Conservation (phyloP, 139 green algal genomes). For the Chlamydomonas eustigma region DNA sequence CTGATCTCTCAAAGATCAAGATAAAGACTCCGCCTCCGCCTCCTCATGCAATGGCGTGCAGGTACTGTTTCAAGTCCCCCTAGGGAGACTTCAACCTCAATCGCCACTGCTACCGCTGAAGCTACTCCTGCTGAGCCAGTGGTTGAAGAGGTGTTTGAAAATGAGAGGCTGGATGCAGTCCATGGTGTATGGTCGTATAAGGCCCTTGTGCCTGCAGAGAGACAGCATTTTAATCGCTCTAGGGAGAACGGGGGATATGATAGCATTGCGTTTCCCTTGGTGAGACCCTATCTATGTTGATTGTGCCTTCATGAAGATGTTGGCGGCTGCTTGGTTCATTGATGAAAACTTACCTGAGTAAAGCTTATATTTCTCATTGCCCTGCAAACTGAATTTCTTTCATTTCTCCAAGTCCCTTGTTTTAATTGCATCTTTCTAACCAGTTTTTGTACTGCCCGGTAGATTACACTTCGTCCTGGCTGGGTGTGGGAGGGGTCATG, state of each 20-base stretch:
- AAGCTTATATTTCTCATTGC: too few species aligned
- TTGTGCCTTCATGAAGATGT: background rate
- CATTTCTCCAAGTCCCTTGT: too few species aligned
- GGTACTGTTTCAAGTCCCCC: too few species aligned
- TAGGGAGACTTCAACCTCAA: too few species aligned
- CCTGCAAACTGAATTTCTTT: too few species aligned
- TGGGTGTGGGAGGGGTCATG: slow-evolving; percentile 77
- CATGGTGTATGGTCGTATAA: slow-evolving; percentile 12
- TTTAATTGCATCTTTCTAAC: too few species aligned
- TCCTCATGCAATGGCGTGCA: too few species aligned
- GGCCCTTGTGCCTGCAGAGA: slow-evolving; percentile 45
- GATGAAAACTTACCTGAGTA: too few species aligned
- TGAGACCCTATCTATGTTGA: background rate
- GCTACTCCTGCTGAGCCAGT: slow-evolving; percentile 5
- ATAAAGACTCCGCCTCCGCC: too few species aligned
- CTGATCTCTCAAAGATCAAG: too few species aligned
- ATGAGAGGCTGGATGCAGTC: slow-evolving; percentile 70
- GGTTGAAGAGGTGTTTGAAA: slow-evolving; percentile 79
- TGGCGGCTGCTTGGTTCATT: too few species aligned
- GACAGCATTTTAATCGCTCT: slow-evolving; percentile 44
- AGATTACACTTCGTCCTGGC: slow-evolving; percentile 37
- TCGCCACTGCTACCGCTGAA: background rate
- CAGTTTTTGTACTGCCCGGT: too few species aligned
- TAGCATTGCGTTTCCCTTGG: background rate
- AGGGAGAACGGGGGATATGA: background rate